Evolutionary conservation across 805 yeast genomes (phyloP).

Genomic region (Barnettozyma siamensis): DNA sequence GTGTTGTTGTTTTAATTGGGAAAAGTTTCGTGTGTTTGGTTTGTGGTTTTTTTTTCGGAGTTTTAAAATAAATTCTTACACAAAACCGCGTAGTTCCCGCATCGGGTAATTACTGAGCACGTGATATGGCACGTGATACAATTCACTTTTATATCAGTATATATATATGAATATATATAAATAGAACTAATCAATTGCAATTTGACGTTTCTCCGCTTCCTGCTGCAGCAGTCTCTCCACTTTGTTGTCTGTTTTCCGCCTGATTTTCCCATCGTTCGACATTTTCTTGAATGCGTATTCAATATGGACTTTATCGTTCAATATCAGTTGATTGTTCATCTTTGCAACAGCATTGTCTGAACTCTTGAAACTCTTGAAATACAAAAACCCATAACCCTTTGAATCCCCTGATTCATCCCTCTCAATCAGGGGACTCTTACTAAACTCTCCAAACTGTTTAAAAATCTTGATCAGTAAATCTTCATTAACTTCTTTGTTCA

Average conservation of each 20-base stretch:
- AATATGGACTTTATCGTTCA: constrained; percentile 57
- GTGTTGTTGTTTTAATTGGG: too few relatives aligned
- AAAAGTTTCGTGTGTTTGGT: constrained; percentile 2
- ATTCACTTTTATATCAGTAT: too few relatives aligned
- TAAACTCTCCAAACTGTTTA: constrained; percentile 59
- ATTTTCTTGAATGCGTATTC: constrained; percentile 58
- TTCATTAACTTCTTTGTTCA: constrained; percentile 63
- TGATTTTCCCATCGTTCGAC: constrained; percentile 6
- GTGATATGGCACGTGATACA: background rate
- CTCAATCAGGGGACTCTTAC: constrained; percentile 43
- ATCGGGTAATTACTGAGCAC: background rate
- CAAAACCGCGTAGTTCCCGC: constrained; percentile 6
- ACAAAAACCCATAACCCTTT: constrained; percentile 62
- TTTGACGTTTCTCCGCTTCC: constrained; percentile 46
- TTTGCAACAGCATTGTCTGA: constrained; percentile 68
- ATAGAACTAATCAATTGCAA: background rate
- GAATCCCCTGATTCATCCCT: constrained; percentile 44
- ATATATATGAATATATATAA: too few relatives aligned
- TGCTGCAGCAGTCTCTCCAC: constrained; percentile 68
- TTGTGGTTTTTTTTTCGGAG: background rate
- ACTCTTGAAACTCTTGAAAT: constrained; percentile 55
- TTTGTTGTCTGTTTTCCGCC: constrained; percentile 70
- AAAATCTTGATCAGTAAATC: constrained; percentile 45
- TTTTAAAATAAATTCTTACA: constrained; percentile 5
- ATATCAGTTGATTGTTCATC: constrained; percentile 62